Evolutionary conservation across 176 grass and related monocot species (phyloP), one percentile per base, ranked within the genome.

Genomic region (Poa pratensis): DNA sequence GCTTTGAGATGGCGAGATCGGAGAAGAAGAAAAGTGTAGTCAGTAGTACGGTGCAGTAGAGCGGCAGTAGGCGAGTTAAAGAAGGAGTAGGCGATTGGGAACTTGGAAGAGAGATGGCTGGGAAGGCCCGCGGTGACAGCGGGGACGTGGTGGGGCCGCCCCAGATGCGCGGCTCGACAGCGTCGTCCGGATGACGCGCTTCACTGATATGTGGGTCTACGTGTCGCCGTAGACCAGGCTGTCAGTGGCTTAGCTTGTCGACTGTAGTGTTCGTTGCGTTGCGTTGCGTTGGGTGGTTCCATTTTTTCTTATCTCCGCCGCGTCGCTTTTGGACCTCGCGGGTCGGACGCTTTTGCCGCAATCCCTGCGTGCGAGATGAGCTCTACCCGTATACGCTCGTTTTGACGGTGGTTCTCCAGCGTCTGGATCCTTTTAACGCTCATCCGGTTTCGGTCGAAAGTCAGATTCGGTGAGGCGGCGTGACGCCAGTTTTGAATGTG

Each of bases 201-300:
- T 30, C 28, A 30, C 28, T 58, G 83, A 86, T 63, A 52, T 65
- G 83, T 89, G 22, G 60, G 9, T 1, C 12, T 0, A 0, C 2
- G 0, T 8, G 3, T 0, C 0, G 17, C 0, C 0, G 0, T 1
- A 2, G 73, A 8, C 63, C 52, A 0, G 0, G 0, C 0, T 15
- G 70, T 82, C 78, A 42, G 6, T 42, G 6, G 40, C 40, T 7
- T 9, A 8, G 6, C 7, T 42, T 42, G 40, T 8, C 6, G 40
- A 8, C 9, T 0, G 19, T 1, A 0, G 4, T 0, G 6, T 8
- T 14, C 6, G 27, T 8, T 37, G 11, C 15, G 19, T 30, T 30
- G 28, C 28, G 28, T 1, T 12, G 40, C 43, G 10, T 12, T 46
- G 9, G 43, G 45, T 48, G 9, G 19, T 10, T 40, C 8, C 32